These are phyloP conservation scores for Scedosporium aurantiacum DNA, from an alignment of 2,329 filamentous ascomycete species.

Conservation along the genomic window DNA sequence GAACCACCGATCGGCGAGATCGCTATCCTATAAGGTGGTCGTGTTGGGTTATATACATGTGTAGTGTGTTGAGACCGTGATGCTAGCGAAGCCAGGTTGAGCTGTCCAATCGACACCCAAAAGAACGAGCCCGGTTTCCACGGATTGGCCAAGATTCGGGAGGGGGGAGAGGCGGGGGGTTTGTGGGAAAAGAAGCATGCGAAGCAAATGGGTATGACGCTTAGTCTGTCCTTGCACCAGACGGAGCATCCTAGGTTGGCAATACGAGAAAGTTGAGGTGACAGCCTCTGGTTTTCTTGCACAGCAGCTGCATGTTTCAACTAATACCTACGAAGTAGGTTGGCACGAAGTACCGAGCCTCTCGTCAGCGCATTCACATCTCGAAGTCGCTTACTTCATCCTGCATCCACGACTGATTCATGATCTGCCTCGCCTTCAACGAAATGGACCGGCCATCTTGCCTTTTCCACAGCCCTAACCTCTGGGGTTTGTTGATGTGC, in stretches of 20 bases:
- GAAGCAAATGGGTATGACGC: neutral
- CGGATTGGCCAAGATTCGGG: neutral
- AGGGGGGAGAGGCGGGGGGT: neutral
- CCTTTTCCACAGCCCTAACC: neutral
- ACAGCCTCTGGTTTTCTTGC: neutral
- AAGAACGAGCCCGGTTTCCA: neutral
- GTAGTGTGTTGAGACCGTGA: neutral
- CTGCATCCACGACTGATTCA: neutral
- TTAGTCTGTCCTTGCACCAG: neutral
- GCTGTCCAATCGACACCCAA: neutral
- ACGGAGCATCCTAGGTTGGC: neutral
- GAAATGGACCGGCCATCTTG: neutral
- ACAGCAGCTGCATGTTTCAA: no score
- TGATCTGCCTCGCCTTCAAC: neutral
- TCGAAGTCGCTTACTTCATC: neutral
- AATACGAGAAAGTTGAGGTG: neutral
- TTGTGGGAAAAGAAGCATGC: neutral
- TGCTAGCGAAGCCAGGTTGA: neutral
- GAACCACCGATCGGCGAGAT: neutral
- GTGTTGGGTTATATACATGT: neutral
- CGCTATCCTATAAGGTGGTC: neutral
- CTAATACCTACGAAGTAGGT: neutral
- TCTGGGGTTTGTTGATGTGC: neutral
- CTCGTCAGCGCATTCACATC: neutral
- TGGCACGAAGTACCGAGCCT: neutral